These are phyloP conservation scores for Hygrophoropsis aurantiaca DNA, from an alignment of 768 basidiomycete species.

Conservation along the genomic window DNA sequence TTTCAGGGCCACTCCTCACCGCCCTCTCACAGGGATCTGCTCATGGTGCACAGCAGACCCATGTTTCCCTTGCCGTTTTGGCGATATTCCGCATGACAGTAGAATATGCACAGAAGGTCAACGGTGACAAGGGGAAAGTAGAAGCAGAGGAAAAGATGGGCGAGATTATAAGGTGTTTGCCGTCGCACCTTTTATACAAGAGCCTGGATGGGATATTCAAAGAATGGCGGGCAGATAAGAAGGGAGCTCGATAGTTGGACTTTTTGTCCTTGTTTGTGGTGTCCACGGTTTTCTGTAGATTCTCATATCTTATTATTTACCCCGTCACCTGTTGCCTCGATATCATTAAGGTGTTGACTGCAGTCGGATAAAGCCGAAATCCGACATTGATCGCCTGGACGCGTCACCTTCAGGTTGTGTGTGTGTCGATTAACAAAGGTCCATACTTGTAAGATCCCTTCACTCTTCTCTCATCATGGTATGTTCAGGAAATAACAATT, in stretches of 20 bases:
- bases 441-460: slow-evolving; percentile 10
- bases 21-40: slow-evolving; percentile 75
- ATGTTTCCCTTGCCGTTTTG: slow-evolving; percentile 89
- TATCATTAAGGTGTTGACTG: neutral
- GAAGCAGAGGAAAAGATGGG: slow-evolving; percentile 78
- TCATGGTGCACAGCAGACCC: slow-evolving; percentile 88
- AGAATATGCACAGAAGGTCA: slow-evolving; percentile 77
- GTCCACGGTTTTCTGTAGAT: slow-evolving; percentile 1
- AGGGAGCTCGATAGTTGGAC: slow-evolving; percentile 51
- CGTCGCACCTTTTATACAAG: slow-evolving; percentile 84
- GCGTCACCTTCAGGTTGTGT: slow-evolving; percentile 29
- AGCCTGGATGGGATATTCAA: slow-evolving; percentile 94
- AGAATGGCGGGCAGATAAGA: slow-evolving; percentile 86
- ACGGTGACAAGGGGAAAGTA: slow-evolving; percentile 61
- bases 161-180: slow-evolving; percentile 88
- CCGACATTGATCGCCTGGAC: slow-evolving; percentile 17
- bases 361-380: slow-evolving; percentile 7
- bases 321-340: neutral
- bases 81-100: slow-evolving; percentile 85
- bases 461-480: slow-evolving; percentile 28
- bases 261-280: slow-evolving; percentile 6
- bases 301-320: slow-evolving; percentile 9
- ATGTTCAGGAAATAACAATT: slow-evolving; percentile 8
- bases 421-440: slow-evolving; percentile 3
- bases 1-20: slow-evolving; percentile 69